These are phyloP conservation scores for Luffa acutangula DNA, from an alignment of 306 rosid species.

Conservation along the genomic window DNA sequence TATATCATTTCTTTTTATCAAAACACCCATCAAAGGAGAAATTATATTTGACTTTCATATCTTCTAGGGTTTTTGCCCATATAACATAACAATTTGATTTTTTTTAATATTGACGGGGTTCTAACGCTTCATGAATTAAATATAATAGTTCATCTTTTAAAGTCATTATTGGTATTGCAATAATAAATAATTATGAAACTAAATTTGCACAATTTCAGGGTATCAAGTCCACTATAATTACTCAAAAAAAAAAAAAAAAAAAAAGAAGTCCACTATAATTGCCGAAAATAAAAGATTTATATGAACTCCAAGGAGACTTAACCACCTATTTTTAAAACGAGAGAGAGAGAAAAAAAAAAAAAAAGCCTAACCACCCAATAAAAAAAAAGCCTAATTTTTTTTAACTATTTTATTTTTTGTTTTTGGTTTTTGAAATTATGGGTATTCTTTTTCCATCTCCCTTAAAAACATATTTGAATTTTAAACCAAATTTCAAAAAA, in stretches of 20 bases:
- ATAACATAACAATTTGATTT: not conserved
- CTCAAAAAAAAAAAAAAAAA: no score
- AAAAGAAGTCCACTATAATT: not conserved
- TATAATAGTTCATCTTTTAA: not conserved
- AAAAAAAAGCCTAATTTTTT: no score
- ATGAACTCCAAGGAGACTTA: not conserved
- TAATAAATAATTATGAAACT: not conserved
- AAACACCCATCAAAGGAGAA: not conserved
- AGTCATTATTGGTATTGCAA: not conserved
- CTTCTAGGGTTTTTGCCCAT: not conserved
- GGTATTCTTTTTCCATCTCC: no score
- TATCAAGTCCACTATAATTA: not conserved
- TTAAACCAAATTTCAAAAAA: no score
- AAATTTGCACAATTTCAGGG: not conserved
- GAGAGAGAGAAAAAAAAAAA: no score
- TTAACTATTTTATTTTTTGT: no score
- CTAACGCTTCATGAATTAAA: not conserved
- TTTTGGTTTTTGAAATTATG: no score
- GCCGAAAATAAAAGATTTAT: not conserved
- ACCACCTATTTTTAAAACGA: not conserved
- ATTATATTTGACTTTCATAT: not conserved
- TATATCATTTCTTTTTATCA: not conserved
- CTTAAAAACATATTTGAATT: no score
- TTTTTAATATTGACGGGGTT: not conserved
- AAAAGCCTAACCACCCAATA: not conserved